phyloP scores from a whole-genome alignment of 352 stramenopile genomes.

The Phytophthora litchii region DNA sequence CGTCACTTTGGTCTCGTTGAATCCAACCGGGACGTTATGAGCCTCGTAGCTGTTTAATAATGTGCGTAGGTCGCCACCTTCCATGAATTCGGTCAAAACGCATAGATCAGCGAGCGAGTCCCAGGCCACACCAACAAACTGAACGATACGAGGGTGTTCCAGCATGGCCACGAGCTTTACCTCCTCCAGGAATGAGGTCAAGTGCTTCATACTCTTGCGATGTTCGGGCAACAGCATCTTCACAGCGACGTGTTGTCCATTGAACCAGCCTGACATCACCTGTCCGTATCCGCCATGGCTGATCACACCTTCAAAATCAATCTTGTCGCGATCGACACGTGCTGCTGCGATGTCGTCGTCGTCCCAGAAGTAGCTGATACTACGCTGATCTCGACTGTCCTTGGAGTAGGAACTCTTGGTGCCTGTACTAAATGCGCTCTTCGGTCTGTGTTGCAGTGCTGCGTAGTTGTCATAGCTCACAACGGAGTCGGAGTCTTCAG shows the following conservation, averaged over 20 bases:
- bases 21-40: constrained; percentile 22
- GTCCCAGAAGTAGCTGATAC: constrained; percentile 44
- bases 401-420: constrained; percentile 27
- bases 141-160: constrained; percentile 31
- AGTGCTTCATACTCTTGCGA: constrained; percentile 29
- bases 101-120: constrained; percentile 35
- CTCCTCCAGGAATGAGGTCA: constrained; percentile 32
- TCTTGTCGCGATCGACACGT: constrained; percentile 31
- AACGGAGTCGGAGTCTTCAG: not conserved
- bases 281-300: constrained; percentile 28
- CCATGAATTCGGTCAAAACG: constrained; percentile 34
- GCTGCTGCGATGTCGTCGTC: constrained; percentile 32
- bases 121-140: constrained; percentile 35
- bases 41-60: constrained; percentile 24
- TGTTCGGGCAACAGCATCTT: constrained; percentile 38
- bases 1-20: constrained; percentile 30
- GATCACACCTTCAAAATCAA: constrained; percentile 30
- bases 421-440: constrained; percentile 19
- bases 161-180: constrained; percentile 32
- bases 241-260: constrained; percentile 35
- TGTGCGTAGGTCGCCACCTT: constrained; percentile 29
- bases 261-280: constrained; percentile 29
- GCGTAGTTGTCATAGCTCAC: constrained; percentile 14
- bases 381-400: constrained; percentile 17
- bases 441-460: constrained; percentile 14